Base-by-base conservation (phyloP, 176 grass and related monocot species). In the Otatea glauca region DNA sequence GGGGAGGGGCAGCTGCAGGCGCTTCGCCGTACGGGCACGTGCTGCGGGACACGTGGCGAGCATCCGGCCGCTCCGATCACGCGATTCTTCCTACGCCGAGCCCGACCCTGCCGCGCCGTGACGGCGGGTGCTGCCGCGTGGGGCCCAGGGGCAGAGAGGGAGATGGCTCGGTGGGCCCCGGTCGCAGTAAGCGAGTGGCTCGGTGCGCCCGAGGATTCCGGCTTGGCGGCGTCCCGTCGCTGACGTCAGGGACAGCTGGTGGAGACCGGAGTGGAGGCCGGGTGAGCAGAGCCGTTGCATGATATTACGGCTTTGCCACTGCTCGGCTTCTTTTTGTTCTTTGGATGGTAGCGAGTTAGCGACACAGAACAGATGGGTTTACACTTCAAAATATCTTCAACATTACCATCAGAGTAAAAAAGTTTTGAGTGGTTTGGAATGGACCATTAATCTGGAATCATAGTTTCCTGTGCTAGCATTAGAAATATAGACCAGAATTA, bases 191-290 rank as follows among this genome's bases (percentile, higher is more conserved):
- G 14, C 10, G 29, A 53, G 34, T 5, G 48, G 21, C n/a, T 6
- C 1, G 41, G 72, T 21, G 74, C 55, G 75, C 54, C 51, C 63
- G 65, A 61, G 86, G 63, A 82, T 88, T 64, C 55, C 83, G 73
- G 47, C 56, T 56, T 71, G 83, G 82, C 76, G 49, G 69, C 80
- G 44, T 39, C 20, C 50, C 70, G 20, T 8, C 16, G 79, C 68
- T 84, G 79, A 87, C 75, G 50, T 87, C 61, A 55, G 18, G 25
- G 24, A 63, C 80, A 87, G 80, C 89, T 87, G 89, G 73, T 74
- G 79, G 23, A 51, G 54, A 18, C 55, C 3, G 65, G 20, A 7
- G 39, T 41, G 6, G 39, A 41, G 39, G 39, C 6, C 6, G 39
- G 39, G 39, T 37, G 35, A 37, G 35, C 2, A 37, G 35, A 70